Conservation (phyloP, 1,139 yeast genomes). For the Petasospora fabianii region DNA sequence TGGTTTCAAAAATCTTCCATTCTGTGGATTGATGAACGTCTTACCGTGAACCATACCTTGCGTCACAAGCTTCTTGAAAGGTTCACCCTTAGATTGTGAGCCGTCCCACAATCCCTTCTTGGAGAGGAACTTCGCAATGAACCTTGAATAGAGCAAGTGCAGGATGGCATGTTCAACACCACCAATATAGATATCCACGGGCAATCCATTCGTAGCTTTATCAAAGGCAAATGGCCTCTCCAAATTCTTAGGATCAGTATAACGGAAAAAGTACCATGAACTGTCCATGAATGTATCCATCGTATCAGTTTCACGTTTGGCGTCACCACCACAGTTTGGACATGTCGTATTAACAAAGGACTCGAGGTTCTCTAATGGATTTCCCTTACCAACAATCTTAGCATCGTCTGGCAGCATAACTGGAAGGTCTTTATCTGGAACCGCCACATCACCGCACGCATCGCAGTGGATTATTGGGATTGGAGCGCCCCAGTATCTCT, state of each 20-base stretch:
- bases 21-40: constrained; percentile 69
- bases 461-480: constrained; percentile 90
- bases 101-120: constrained; percentile 60
- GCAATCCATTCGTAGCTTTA: constrained; percentile 57
- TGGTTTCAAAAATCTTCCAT: constrained; percentile 73
- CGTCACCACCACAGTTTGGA: constrained; percentile 74
- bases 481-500: constrained; percentile 98
- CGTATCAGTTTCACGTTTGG: constrained; percentile 91
- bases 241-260: constrained; percentile 66
- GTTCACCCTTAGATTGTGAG: constrained; percentile 59
- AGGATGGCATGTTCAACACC: constrained; percentile 96
- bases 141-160: constrained; percentile 81
- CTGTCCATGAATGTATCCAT: constrained; percentile 99
- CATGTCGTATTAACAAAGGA: constrained; percentile 75
- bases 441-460: constrained; percentile 83
- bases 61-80: constrained; percentile 73
- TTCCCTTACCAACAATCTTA: constrained; percentile 52
- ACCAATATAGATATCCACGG: constrained; percentile 88
- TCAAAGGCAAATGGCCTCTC: constrained; percentile 47
- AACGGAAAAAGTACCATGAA: constrained; percentile 93
- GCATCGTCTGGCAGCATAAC: constrained; percentile 67
- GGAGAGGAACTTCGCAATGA: constrained; percentile 73
- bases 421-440: constrained; percentile 82
- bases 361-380: constrained; percentile 64
- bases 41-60: constrained; percentile 99